phyloP scores from a whole-genome alignment of 1,284 basidiomycete species.

The Irpex sp. region DNA sequence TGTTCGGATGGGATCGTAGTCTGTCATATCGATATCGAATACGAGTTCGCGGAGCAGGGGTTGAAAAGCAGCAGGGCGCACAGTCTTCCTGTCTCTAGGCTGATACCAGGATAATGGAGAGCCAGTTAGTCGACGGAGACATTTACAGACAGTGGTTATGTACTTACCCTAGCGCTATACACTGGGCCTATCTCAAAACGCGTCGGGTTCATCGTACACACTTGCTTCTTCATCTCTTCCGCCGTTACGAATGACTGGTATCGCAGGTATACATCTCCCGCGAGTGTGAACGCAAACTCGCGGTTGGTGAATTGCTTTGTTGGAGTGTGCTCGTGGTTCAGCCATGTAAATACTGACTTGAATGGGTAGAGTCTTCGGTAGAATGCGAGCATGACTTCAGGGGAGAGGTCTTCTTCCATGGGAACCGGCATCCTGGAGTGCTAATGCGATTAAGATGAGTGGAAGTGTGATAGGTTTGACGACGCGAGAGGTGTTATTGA shows the following conservation, averaged over 20 bases:
- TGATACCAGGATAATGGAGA: too few relatives aligned
- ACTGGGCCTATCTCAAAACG: conserved; percentile 98
- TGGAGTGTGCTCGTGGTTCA: conserved; percentile 85
- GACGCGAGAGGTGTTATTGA: too few relatives aligned
- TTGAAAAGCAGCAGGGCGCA: conserved; percentile 72
- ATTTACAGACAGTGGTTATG: neutral
- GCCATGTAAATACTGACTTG: conserved; percentile 91
- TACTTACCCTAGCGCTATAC: conserved; percentile 81
- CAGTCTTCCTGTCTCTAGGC: conserved; percentile 90
- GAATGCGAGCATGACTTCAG: conserved; percentile 74
- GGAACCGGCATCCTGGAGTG: neutral
- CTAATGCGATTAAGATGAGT: too few relatives aligned
- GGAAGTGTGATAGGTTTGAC: too few relatives aligned
- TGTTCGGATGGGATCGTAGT: conserved; percentile 95
- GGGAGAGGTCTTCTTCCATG: conserved; percentile 18
- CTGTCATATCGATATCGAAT: conserved; percentile 99
- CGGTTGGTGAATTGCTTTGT: conserved; percentile 83
- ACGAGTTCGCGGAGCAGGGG: conserved; percentile 91
- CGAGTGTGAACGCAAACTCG: conserved; percentile 96
- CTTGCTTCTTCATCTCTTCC: conserved; percentile 92
- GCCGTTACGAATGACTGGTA: conserved; percentile 88
- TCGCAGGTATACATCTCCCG: conserved; percentile 89
- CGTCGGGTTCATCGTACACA: conserved; percentile 78
- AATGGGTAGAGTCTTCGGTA: conserved; percentile 94
- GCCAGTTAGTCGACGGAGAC: neutral